phyloP scores from a whole-genome alignment of 2,329 filamentous ascomycete species.

The Endoconidiophora laricicola region DNA sequence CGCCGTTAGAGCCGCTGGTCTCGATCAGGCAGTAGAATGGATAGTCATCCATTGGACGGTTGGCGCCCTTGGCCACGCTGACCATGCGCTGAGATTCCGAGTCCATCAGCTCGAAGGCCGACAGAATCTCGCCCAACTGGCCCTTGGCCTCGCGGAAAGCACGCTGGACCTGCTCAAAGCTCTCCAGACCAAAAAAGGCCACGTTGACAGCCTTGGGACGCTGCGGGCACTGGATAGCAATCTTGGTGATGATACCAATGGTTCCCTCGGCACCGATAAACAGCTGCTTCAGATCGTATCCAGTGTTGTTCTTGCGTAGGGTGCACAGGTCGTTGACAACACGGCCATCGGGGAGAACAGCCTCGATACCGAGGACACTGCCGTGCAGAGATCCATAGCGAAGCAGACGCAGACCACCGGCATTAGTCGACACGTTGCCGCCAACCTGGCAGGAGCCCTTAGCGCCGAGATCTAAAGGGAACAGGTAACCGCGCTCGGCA shows the following conservation, averaged over 20 bases:
- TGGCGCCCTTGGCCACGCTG: conserved; percentile 54
- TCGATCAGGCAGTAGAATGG: conserved; percentile 96
- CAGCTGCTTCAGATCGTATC: conserved; percentile 90
- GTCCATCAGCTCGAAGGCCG: conserved; percentile 97
- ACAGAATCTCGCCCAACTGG: conserved; percentile 86
- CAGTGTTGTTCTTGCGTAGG: conserved; percentile 95
- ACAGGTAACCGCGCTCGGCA: conserved; percentile 69
- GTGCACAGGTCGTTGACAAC: conserved; percentile 77
- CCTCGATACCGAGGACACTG: conserved; percentile 81
- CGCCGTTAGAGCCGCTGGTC: conserved; percentile 84
- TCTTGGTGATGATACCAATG: conserved; percentile 79
- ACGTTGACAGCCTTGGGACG: conserved; percentile 81
- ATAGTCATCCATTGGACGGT: conserved; percentile 67
- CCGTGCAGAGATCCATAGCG: conserved; percentile 92
- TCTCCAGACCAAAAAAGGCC: conserved; percentile 81
- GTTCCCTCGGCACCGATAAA: conserved; percentile 95
- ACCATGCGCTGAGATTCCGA: conserved; percentile 65
- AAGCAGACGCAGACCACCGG: conserved; percentile 74
- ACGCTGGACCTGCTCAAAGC: conserved; percentile 72
- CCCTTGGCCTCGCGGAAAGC: conserved; percentile 81
- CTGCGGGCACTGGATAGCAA: conserved; percentile 80
- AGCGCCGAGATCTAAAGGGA: conserved; percentile 90
- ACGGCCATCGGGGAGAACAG: conserved; percentile 82
- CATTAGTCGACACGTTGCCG: conserved; percentile 90
- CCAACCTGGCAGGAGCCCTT: conserved; percentile 96